These are phyloP conservation scores for Excoecaria agallocha DNA, from an alignment of 345 rosid species.

Conservation along the genomic window DNA sequence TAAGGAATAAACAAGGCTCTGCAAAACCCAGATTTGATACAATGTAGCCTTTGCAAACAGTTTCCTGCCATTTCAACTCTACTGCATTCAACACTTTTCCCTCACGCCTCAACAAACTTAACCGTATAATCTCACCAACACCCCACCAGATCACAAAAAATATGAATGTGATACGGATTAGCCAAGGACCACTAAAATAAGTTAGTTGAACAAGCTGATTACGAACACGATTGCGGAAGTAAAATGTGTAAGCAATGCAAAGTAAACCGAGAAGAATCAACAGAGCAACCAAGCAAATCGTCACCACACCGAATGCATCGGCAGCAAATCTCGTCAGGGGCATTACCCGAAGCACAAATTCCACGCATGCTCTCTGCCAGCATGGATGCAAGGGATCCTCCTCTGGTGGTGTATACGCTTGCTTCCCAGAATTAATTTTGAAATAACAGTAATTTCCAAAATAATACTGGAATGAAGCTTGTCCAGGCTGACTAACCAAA, in stretches of 20 bases:
- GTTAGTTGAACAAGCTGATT: slow-evolving; percentile 56
- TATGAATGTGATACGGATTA: slow-evolving; percentile 61
- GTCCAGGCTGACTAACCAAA: slow-evolving; percentile 18
- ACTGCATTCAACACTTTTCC: slow-evolving; percentile 54
- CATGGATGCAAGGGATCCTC: slow-evolving; percentile 79
- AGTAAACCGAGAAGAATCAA: slow-evolving; percentile 67
- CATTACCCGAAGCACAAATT: slow-evolving; percentile 97
- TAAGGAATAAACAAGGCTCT: slow-evolving; percentile 91
- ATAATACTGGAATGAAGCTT: slow-evolving; percentile 13
- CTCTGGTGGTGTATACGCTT: slow-evolving; percentile 33
- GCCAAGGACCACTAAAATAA: slow-evolving; percentile 91
- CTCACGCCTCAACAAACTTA: slow-evolving; percentile 64
- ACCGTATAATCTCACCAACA: slow-evolving; percentile 71
- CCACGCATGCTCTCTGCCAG: slow-evolving; percentile 99
- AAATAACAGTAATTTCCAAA: slow-evolving; percentile 22
- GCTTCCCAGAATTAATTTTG: slow-evolving; percentile 35
- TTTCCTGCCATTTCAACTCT: slow-evolving; percentile 76
- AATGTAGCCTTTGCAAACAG: slow-evolving; percentile 82
- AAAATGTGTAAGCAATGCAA: slow-evolving; percentile 75
- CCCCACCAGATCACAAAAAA: slow-evolving; percentile 73
- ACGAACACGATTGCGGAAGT: slow-evolving; percentile 74
- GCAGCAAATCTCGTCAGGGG: slow-evolving; percentile 92
- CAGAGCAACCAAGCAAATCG: slow-evolving; percentile 78
- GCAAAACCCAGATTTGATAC: slow-evolving; percentile 92
- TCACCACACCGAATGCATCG: slow-evolving; percentile 98